Percentiles rank a stretch among this genome's conserved stretches.
Evolutionary conservation across 2,329 filamentous ascomycete species (phyloP).

Genomic region (Arthrobotrys sinensis): DNA sequence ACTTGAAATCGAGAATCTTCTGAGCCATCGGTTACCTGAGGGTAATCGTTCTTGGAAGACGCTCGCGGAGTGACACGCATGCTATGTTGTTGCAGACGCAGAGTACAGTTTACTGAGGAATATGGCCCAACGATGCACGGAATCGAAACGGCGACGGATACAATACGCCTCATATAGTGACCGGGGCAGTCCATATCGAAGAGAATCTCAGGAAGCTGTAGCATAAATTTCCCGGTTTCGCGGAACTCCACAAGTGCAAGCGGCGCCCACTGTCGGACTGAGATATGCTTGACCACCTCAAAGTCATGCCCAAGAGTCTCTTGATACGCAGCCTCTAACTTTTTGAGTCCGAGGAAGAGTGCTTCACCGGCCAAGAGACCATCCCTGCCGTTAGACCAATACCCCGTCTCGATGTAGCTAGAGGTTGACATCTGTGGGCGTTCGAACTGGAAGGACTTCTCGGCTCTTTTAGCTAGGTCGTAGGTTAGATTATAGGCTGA

Average conservation of each 20-base stretch:
- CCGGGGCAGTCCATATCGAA: constrained; percentile 69
- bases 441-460: constrained; percentile 30
- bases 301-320: constrained; percentile 63
- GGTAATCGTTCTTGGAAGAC: constrained; percentile 23
- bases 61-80: neutral
- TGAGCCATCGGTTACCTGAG: neutral
- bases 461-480: constrained; percentile 34
- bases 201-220: constrained; percentile 66
- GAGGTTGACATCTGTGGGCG: constrained; percentile 1
- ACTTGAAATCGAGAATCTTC: constrained; percentile 60
- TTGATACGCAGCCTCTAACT: constrained; percentile 64
- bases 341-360: constrained; percentile 64
- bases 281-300: constrained; percentile 66
- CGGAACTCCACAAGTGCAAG: constrained; percentile 64
- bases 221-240: constrained; percentile 60
- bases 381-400: constrained; percentile 66
- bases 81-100: constrained; percentile 60
- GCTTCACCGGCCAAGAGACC: constrained; percentile 64
- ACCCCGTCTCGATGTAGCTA: constrained; percentile 55
- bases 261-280: constrained; percentile 65
- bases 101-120: constrained; percentile 64
- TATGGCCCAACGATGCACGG: constrained; percentile 66
- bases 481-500: constrained; percentile 35
- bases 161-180: constrained; percentile 68
- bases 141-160: constrained; percentile 66